Evolutionary conservation across 148 eudicot species (phyloP), one percentile per base, ranked within the genome.

Genomic region (Silene latifolia): DNA sequence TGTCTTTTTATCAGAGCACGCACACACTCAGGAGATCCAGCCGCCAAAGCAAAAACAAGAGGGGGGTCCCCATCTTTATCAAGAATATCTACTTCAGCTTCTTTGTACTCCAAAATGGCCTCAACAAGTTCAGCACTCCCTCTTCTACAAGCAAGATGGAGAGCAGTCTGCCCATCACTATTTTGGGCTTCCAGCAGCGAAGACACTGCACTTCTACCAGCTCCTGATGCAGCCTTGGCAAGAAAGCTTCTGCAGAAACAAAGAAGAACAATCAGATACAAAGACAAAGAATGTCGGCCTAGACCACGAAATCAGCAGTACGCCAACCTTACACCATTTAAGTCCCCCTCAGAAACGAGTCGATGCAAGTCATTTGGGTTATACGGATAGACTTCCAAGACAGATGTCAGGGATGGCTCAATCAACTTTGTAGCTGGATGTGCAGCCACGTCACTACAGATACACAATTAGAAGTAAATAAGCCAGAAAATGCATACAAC

Each of bases 11-110:
- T 88, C 75, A 93, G 91, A 63, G 94, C 91, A 72, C 85, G 88
- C n/a, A 93, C 97, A 85, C 98, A 93, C 85, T 91, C 98, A 25
- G 97, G 92, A 71, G 98, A 93, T 76, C 98, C 98, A 80, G 98
- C 92, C 74, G 93, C 98, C 85, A 93, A 85, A 78, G 97, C 98
- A 83, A 93, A 93, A 46, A 93, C 98, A 82, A 93, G 88, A 47
- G 98, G 98, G 48, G 98, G 98, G 78, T 91, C 98, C 79, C 97
- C 98, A 75, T 93, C 97, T 85, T 88, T 91, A 78, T 93, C 98
- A 74, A 89, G 89, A 67, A 89, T 89, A 82, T 93, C 98, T 63
- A 91, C 98, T 82, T 89, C 81, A 23, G 97, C 97, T 75, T 93
- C 94, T 72, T 82, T 76, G 76, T 84, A 91, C 77, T 81, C 89